Evolutionary conservation across 345 rosid species (phyloP), one percentile per base, ranked within the genome.

Genomic region (Linum usitatissimum): DNA sequence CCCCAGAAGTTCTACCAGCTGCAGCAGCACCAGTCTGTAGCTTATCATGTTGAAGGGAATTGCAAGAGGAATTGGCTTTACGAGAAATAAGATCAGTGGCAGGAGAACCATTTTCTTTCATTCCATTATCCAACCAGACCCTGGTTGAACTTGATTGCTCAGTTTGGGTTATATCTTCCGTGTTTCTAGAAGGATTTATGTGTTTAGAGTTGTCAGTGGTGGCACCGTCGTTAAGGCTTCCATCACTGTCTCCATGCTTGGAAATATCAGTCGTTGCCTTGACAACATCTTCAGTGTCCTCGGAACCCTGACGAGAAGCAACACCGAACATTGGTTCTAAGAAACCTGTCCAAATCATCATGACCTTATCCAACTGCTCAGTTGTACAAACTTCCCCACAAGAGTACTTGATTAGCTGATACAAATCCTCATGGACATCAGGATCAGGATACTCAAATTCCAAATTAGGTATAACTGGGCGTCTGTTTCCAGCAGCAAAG

Each of bases 371-470:
- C 66, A 86, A 68, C 79, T 87, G 95, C 65, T 93, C 97, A 19
- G 81, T 69, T 68, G 99, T 74, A 76, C 97, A 90, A 79, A 90
- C 89, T 79, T 93, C 96, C 66, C 83, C 94, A 64, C 96, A 87
- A 12, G 97, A 90, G 79, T 83, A 90, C 76, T 90, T 90, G 69
- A 93, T 79, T 53, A 93, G 94, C 81, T 87, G 97, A 77, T 86
- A 90, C 34, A 93, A 63, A 78, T 93, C 96, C 76, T 90, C 99
- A 55, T 93, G 97, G 67, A 86, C 80, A 53, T 84, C 95, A 61
- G 77, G 72, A 75, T 93, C 99, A 9, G 78, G 79, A 77, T 79
- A 93, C 68, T 87, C 87, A 58, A 84, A 87, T 77, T 83, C 88
- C 84, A 93, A 68, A 75, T 86, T 79, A 12, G 95, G 78, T 74